Conservation (phyloP, 331 rosid species). For the Prunus yedoensis region DNA sequence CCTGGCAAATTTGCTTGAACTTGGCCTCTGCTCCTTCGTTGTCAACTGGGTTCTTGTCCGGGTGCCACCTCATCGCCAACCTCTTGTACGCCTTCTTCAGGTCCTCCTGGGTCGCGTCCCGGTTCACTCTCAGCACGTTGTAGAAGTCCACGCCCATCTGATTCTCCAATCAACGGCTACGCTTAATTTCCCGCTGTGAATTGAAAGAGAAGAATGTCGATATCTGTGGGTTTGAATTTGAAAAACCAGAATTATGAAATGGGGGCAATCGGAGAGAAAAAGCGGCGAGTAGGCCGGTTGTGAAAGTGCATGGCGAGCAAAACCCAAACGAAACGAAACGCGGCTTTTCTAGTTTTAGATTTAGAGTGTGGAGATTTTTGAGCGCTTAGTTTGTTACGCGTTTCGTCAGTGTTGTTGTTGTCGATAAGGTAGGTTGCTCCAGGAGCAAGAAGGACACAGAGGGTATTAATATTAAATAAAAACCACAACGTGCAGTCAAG, state of each 20-base stretch:
- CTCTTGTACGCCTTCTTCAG: slow-evolving; percentile 65
- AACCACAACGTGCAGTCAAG: slow-evolving; percentile 38
- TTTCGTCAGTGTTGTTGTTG: neutral
- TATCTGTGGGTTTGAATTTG: too few relatives aligned
- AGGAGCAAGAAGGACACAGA: neutral
- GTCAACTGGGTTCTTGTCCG: slow-evolving; percentile 61
- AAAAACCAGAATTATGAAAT: neutral
- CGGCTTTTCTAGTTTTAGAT: neutral
- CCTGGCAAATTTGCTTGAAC: slow-evolving; percentile 68
- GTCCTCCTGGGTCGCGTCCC: slow-evolving; percentile 54
- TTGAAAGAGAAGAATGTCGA: neutral
- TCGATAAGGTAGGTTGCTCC: neutral
- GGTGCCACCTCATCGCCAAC: slow-evolving; percentile 71
- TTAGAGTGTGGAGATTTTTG: slow-evolving; percentile 2
- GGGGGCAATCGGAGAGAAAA: neutral
- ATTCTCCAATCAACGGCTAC: neutral
- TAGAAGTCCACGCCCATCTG: slow-evolving; percentile 62
- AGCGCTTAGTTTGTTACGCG: neutral
- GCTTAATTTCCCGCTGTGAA: neutral
- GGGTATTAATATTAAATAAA: neutral
- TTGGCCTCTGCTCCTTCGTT: slow-evolving; percentile 63
- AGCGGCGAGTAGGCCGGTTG: neutral
- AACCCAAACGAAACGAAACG: neutral
- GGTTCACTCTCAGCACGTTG: slow-evolving; percentile 54
- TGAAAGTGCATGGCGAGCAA: neutral